Evolutionary conservation across 2,329 filamentous ascomycete genomes (phyloP), one percentile per base, ranked within the genome.

Genomic region (Alternaria sp.): DNA sequence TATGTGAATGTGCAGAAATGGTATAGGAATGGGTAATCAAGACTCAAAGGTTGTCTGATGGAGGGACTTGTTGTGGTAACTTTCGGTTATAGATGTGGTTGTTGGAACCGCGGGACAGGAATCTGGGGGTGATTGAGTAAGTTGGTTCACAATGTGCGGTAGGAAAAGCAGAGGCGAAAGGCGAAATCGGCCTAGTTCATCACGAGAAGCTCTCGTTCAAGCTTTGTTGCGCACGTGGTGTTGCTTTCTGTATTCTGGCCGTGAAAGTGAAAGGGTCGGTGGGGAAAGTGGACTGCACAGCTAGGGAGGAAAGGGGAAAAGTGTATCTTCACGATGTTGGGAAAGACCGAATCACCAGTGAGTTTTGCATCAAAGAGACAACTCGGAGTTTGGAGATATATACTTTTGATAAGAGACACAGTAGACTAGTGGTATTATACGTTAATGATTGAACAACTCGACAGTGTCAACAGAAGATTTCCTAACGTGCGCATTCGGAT

Each of bases 401-500:
- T 41, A 6, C 20, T 18, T 14, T 16, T 34, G 3, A 12, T n/a
- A 16, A 22, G 6, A 49, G 18, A 16, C 30, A 14, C 16, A 18
- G 46, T 49, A 34, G 32, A 34, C 11, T 16, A 34, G 32, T 34
- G 14, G 28, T 25, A 34, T 12, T 8, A 49, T 25, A 8, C 12
- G 7, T 49, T 12, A 14, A 25, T 30, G 16, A 20, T 12, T 20
- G n/a, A 34, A 8, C 2, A 49, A 5, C 9, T 49, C 18, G 6
- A 18, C 6, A n/a, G 18, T 12, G 7, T 34, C 14, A 34, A 8
- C 14, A 14, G 10, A 8, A n/a, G 0, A 34, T 5, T 7, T 6
- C 27, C 16, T 30, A 5, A 98, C 95, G 76, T 99, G 95, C 40
- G 95, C 95, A 76, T 98, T 98, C 70, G 98, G 80, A 78, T 98